These are phyloP conservation scores for Nicotiana attenuata DNA, from an alignment of 257 asterid species.

Conservation along the genomic window DNA sequence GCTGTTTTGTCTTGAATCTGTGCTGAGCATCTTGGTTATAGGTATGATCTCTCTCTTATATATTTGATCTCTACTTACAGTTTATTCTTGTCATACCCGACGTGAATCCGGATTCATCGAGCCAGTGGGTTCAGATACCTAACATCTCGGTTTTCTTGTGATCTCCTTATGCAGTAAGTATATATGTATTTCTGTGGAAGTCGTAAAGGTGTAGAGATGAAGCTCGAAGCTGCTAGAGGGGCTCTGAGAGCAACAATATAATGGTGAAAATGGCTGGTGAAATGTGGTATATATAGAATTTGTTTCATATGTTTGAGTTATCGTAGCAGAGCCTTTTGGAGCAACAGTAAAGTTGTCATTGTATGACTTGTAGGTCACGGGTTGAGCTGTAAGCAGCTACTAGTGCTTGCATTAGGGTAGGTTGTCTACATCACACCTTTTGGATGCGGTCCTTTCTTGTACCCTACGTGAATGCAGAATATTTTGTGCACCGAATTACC, in stretches of 20 bases:
- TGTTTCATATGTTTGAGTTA: constrained; percentile 1
- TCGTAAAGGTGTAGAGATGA: constrained; percentile 46
- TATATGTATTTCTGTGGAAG: constrained; percentile 57
- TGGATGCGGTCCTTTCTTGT: fast-evolving
- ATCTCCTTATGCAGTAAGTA: constrained; percentile 38
- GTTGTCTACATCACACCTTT: too few relatives aligned
- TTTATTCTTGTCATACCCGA: too few relatives aligned
- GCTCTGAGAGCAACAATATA: constrained; percentile 38
- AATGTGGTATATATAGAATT: background rate
- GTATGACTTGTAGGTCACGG: too few relatives aligned
- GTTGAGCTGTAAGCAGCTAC: too few relatives aligned
- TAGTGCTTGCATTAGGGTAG: too few relatives aligned
- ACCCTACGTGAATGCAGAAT: too few relatives aligned
- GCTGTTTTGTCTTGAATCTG: constrained; percentile 76
- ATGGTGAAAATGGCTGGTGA: background rate
- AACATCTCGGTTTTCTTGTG: background rate
- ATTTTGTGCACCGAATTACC: too few relatives aligned
- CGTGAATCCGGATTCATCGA: too few relatives aligned
- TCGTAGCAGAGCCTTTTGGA: fast-evolving
- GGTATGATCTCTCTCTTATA: constrained; percentile 28
- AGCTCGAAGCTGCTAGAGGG: constrained; percentile 46
- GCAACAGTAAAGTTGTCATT: too few relatives aligned
- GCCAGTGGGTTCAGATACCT: background rate
- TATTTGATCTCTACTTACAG: too few relatives aligned
- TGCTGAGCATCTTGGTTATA: constrained; percentile 93